Evolutionary conservation across 768 basidiomycete species (phyloP).

Genomic region (Mycena venus): DNA sequence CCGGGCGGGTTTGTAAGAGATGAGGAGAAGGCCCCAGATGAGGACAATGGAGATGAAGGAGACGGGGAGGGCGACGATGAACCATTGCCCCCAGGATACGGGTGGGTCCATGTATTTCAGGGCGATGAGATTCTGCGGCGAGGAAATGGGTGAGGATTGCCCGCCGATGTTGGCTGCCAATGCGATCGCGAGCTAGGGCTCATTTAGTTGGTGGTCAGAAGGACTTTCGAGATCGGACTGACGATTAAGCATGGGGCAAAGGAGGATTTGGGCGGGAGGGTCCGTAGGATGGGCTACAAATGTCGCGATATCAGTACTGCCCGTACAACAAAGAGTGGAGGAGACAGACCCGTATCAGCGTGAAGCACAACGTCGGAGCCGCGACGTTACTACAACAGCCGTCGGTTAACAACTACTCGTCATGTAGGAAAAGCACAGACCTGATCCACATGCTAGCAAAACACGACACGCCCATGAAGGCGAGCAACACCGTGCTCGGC

Average conservation of each 20-base stretch:
- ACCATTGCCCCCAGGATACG: conserved; percentile 94
- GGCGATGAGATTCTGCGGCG: conserved; percentile 97
- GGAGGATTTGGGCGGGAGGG: conserved; percentile 85
- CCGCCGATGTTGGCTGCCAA: conserved; percentile 98
- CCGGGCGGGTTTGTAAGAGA: conserved; percentile 83
- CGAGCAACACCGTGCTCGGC: conserved; percentile 88
- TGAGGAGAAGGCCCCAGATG: conserved; percentile 92
- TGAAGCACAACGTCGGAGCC: conserved; percentile 96
- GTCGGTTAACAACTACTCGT: conserved; percentile 20
- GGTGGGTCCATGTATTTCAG: conserved; percentile 87
- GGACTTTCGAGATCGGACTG: conserved; percentile 54
- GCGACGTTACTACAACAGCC: conserved; percentile 84
- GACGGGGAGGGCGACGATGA: conserved; percentile 93
- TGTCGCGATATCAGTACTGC: background rate
- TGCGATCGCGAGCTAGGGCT: conserved; percentile 91
- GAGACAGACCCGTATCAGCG: conserved; percentile 85
- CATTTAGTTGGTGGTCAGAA: background rate
- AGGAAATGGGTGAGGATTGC: conserved; percentile 97
- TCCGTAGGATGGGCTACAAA: conserved; percentile 91
- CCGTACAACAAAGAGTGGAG: background rate
- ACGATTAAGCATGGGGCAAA: conserved; percentile 95
- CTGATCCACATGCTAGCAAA: conserved; percentile 99
- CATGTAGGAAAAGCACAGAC: too few species aligned
- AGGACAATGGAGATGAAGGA: conserved; percentile 86
- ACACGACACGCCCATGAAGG: conserved; percentile 96